Percentiles rank a stretch among this genome's conserved stretches.
Conservation (phyloP, 441 rosid species). For the Euphorbia schlechtendalii region DNA sequence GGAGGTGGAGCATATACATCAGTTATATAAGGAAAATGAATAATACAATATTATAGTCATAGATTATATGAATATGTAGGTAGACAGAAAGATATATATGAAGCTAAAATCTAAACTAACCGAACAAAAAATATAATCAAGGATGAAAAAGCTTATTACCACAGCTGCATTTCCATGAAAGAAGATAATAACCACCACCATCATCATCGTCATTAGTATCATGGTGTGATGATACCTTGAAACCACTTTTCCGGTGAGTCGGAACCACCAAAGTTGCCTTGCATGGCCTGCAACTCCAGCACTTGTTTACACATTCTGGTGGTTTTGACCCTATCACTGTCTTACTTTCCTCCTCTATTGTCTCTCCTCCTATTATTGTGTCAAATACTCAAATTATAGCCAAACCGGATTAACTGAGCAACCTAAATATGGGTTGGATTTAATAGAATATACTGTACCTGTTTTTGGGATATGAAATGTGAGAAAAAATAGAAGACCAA, state of each 20-base stretch:
- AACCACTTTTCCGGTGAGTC: conserved; percentile 18
- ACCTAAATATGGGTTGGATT: not conserved
- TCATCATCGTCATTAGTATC: conserved; percentile 20
- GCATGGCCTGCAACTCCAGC: conserved; percentile 70
- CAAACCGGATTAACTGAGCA: not conserved
- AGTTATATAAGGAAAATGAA: not conserved
- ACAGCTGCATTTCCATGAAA: conserved; percentile 74
- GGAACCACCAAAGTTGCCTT: conserved; percentile 45
- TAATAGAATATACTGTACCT: conserved; percentile 16
- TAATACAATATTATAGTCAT: not conserved
- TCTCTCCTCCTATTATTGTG: not conserved
- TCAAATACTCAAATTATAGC: not conserved
- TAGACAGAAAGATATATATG: not conserved
- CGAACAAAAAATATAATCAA: conserved; percentile 5
- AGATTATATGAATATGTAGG: not conserved
- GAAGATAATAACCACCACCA: conserved; percentile 51
- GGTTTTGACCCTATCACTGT: conserved; percentile 70
- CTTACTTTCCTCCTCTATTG: conserved; percentile 18
- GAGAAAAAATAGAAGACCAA: conserved; percentile 19
- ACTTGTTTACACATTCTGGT: conserved; percentile 58
- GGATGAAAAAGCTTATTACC: conserved; percentile 55
- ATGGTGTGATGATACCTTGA: conserved; percentile 1
- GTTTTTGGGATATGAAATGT: conserved; percentile 18
- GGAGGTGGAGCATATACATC: too few species aligned
- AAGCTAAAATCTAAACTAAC: not conserved